phyloP scores from a whole-genome alignment of 2,329 filamentous ascomycete species.

The Aureobasidium sp. region DNA sequence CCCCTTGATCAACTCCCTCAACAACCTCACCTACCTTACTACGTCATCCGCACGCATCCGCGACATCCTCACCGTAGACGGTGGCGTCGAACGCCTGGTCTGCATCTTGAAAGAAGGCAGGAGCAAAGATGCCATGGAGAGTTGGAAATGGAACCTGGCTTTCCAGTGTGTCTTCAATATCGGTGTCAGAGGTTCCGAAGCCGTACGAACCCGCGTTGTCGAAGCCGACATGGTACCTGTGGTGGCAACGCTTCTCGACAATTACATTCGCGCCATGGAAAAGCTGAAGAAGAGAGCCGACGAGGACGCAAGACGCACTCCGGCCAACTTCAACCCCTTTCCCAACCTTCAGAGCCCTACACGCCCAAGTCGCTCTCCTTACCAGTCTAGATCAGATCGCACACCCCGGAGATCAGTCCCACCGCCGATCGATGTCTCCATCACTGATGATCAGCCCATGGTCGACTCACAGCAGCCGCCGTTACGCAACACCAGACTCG shows the following conservation, averaged over 20 bases:
- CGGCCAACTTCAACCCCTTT: not conserved
- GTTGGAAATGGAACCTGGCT: conserved; percentile 99
- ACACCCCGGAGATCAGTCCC: conserved; percentile 58
- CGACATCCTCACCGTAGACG: conserved; percentile 97
- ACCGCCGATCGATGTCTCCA: conserved; percentile 75
- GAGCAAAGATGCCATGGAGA: conserved; percentile 98
- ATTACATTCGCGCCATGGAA: conserved; percentile 95
- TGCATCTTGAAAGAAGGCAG: conserved; percentile 97
- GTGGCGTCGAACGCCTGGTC: conserved; percentile 89
- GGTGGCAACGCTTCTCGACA: conserved; percentile 94
- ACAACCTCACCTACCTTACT: conserved; percentile 96
- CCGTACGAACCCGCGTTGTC: conserved; percentile 86
- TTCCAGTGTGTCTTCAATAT: conserved; percentile 99
- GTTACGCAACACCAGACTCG: conserved; percentile 1
- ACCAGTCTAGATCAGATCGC: conserved; percentile 30
- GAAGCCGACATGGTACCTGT: conserved; percentile 99
- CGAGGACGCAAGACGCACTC: conserved; percentile 8
- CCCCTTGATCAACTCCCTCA: conserved; percentile 96
- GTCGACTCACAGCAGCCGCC: not conserved
- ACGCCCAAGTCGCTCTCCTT: not conserved
- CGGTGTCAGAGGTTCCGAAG: conserved; percentile 89
- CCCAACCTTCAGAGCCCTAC: conserved; percentile 1
- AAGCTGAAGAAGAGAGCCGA: conserved; percentile 63
- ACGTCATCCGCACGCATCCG: conserved; percentile 95
- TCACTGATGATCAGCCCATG: conserved; percentile 19